Evolutionary conservation across 495 filamentous ascomycete genomes (phyloP), one percentile per base, ranked within the genome.

Genomic region (Penicillium coprophilum): DNA sequence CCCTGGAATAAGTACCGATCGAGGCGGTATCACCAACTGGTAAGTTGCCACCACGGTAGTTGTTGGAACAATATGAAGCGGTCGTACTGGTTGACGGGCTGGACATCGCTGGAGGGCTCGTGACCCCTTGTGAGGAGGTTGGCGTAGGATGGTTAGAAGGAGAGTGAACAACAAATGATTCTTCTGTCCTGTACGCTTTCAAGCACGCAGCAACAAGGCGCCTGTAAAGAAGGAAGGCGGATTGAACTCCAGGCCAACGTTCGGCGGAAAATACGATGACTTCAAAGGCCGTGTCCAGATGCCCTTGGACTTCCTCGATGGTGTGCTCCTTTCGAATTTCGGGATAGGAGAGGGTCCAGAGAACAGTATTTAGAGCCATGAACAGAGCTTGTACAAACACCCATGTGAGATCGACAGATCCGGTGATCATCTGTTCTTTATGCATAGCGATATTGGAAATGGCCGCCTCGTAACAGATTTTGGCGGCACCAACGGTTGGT

Each of bases 321-420:
- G 74, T 63, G 68, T 96, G 85, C 24, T 82, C 72, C 44, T 76
- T 77, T 21, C 93, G 88, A 44, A 96, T 83, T 53, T 92, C 89
- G 12, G 86, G 81, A 64, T 93, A 95, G 3, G 90, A 93, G 21
- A 95, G 79, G 8, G 86, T 79, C 93, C 93, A 97, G 3, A 97
- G 82, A 32, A 96, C 80, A 21, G 88, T 91, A 63, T 94, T 93
- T 39, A 96, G 77, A 15, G 87, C 84, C 82, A 91, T 90, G 71
- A 96, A 96, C 20, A 96, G 78, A 36, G 87, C 82, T 55, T 95
- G 82, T 8, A 93, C 82, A 65, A 95, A 96, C 36, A 95, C 85
- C 91, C 92, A 97, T 3, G 91, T 96, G 52, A 96, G 74, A 64
- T 96, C 93, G 20, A 93, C 85, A 21, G 83, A 84, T 8, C 79